Percentiles rank a stretch among this genome's conserved stretches.
phyloP scores from a whole-genome alignment of 768 basidiomycete species.

The Tricholomella constricta region DNA sequence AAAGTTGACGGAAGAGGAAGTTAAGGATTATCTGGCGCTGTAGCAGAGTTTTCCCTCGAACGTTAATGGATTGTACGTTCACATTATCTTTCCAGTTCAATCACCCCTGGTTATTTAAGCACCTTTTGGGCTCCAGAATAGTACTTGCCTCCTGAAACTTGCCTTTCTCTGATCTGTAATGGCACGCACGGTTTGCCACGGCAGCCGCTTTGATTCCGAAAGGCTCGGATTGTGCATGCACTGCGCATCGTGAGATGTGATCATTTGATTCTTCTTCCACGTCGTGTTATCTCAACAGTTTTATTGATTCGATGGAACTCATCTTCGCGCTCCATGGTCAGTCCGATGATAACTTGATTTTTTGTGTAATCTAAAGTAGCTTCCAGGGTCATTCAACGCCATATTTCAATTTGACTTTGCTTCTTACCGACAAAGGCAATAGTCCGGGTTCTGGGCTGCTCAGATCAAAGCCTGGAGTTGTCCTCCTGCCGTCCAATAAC shows the following conservation, averaged over 20 bases:
- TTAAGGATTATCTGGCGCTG: constrained; percentile 91
- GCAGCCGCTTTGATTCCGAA: neutral
- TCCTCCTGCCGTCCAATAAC: neutral
- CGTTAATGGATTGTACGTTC: constrained; percentile 27
- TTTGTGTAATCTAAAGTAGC: neutral
- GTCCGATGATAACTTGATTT: neutral
- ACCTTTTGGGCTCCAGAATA: neutral
- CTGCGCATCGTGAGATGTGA: neutral
- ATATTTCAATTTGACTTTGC: neutral
- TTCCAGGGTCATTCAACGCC: neutral
- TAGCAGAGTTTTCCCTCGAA: constrained; percentile 35
- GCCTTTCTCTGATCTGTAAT: neutral
- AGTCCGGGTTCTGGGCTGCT: neutral
- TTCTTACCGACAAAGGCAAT: no score
- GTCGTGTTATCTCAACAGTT: neutral
- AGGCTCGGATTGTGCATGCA: neutral
- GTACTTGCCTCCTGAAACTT: neutral
- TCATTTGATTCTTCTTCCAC: neutral
- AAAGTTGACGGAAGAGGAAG: constrained; percentile 95
- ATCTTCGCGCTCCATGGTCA: neutral
- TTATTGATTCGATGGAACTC: neutral
- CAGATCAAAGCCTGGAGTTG: neutral
- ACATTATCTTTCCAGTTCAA: constrained; percentile 2
- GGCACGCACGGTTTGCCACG: neutral
- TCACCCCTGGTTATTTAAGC: no score